Evolutionary conservation across 208 protist species (phyloP).

Genomic region (Acanthamoeba quina): DNA sequence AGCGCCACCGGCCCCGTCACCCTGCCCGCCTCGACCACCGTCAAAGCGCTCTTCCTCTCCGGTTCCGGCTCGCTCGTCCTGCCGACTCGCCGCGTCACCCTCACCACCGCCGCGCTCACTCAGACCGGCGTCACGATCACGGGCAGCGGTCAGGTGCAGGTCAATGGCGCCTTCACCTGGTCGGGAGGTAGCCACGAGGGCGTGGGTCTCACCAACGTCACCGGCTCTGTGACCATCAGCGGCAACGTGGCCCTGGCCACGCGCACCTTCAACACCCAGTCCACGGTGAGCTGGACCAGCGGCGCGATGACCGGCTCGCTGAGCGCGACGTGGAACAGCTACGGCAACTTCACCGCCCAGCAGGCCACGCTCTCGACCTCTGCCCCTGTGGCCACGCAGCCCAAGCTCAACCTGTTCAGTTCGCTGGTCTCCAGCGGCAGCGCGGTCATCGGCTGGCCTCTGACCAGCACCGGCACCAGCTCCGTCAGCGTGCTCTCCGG

Average conservation of each 20-base stretch:
- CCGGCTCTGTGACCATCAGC: not conserved
- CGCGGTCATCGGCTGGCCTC: not conserved
- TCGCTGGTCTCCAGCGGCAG: not conserved
- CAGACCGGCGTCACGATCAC: not conserved
- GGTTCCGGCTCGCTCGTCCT: not conserved
- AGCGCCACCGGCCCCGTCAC: not conserved
- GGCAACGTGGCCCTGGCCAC: constrained; percentile 16
- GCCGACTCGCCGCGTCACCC: not conserved
- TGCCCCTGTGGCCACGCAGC: not conserved
- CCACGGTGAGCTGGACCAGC: not conserved
- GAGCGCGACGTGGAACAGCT: constrained; percentile 66
- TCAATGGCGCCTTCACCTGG: constrained; percentile 49
- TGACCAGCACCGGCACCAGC: not conserved
- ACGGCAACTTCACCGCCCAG: constrained; percentile 24
- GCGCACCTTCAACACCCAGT: not conserved
- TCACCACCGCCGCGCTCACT: constrained; percentile 6
- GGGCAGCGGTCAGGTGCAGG: constrained; percentile 25
- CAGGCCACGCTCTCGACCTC: not conserved
- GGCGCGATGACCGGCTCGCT: not conserved
- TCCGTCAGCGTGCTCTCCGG: not conserved
- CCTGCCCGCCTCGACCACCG: not conserved
- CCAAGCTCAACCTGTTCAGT: constrained; percentile 18
- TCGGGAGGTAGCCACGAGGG: constrained; percentile 30
- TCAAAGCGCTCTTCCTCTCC: not conserved
- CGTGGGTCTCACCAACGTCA: constrained; percentile 25